Evolutionary conservation across 805 yeast species (phyloP).

Genomic region (Teunomyces panamensis): DNA sequence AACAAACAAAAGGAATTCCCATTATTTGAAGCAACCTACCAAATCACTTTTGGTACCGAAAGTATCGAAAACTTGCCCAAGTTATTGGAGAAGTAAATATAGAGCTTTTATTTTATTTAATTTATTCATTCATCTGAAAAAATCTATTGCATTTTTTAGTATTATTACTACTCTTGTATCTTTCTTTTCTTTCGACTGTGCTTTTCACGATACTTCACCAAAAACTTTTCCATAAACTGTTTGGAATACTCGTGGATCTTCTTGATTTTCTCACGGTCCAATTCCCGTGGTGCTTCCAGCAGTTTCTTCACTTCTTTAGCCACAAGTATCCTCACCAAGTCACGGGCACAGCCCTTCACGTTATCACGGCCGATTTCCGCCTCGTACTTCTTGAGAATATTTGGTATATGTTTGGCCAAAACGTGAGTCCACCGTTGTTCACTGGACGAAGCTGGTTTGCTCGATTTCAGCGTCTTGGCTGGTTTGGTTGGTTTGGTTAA

Average conservation of each 20-base stretch:
- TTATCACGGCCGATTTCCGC: constrained; percentile 67
- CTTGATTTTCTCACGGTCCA: constrained; percentile 60
- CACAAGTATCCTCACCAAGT: constrained; percentile 64
- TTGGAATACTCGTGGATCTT: constrained; percentile 67
- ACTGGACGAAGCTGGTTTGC: not conserved
- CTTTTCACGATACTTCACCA: constrained; percentile 46
- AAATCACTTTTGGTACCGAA: constrained; percentile 39
- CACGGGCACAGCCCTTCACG: constrained; percentile 74
- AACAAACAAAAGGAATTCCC: constrained; percentile 37
- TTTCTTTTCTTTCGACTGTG: constrained; percentile 16
- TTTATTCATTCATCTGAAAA: not conserved
- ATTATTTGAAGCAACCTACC: constrained; percentile 45
- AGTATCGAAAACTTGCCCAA: constrained; percentile 40
- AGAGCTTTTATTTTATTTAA: not conserved
- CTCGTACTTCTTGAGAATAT: constrained; percentile 65
- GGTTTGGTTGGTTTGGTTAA: constrained; percentile 21
- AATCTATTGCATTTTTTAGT: not conserved
- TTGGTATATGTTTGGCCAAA: constrained; percentile 79
- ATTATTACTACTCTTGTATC: constrained; percentile 8
- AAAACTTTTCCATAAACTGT: constrained; percentile 64
- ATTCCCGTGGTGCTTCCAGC: constrained; percentile 44
- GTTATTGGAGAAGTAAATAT: constrained; percentile 28
- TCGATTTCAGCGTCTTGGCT: constrained; percentile 2
- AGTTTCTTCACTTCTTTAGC: constrained; percentile 63
- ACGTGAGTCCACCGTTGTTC: constrained; percentile 41